These are phyloP conservation scores for Tetracladium setigerum DNA, from an alignment of 495 filamentous ascomycete species.

Conservation along the genomic window DNA sequence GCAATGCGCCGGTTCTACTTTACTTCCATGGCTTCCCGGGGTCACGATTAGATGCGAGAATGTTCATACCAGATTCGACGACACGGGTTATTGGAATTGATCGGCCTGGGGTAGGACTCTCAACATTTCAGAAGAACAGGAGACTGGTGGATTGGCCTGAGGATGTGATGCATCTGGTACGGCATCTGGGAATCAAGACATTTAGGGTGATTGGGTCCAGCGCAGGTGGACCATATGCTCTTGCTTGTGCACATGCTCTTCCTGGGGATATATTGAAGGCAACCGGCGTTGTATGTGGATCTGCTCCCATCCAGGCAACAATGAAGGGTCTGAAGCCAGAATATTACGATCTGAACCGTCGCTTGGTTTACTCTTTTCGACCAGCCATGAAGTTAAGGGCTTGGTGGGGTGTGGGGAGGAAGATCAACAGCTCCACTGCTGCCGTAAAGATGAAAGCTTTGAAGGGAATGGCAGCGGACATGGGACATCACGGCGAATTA, in stretches of 20 bases:
- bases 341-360: too few species aligned
- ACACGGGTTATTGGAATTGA: slow-evolving; percentile 5
- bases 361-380: too few species aligned
- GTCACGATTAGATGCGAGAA: slow-evolving; percentile 6
- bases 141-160: slow-evolving; percentile 6
- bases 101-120: slow-evolving; percentile 13
- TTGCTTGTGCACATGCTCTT: not conserved
- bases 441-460: too few species aligned
- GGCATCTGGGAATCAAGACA: not conserved
- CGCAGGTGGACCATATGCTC: not conserved
- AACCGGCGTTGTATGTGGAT: not conserved
- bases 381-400: too few species aligned
- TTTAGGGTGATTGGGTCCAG: not conserved
- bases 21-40: slow-evolving; percentile 12
- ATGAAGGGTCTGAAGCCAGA: too few species aligned
- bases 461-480: too few species aligned
- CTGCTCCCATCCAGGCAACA: not conserved
- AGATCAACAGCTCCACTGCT: too few species aligned
- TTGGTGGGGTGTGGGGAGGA: too few species aligned
- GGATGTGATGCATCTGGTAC: slow-evolving; percentile 1
- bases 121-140: slow-evolving; percentile 1
- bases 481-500: too few species aligned
- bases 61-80: not conserved
- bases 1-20: not conserved
- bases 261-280: not conserved